Base-by-base conservation (phyloP, 139 green algal genomes). In the Coelastrella sp. region DNA sequence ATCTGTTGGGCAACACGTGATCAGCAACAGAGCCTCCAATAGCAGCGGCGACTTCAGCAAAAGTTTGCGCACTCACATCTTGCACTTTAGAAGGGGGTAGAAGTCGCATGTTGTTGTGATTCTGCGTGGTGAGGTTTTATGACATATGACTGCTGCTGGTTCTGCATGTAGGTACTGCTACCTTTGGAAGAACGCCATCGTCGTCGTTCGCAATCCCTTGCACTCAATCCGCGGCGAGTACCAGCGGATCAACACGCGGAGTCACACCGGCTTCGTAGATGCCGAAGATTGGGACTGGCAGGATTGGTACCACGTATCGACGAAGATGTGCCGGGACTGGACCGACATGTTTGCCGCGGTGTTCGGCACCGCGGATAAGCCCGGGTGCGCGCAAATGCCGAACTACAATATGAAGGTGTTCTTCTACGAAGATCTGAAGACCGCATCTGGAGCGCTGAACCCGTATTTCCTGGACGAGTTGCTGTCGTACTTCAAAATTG, bases 361-460 rank as follows among this genome's bases (percentile, higher is more conserved):
- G 7, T 85, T 85, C 61, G 79, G 79, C 79, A 85, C 57, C 16
- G 57, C 60, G 57, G 22, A 61, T 11, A 85, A 61, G 57, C 79
- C 79, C 22, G 79, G 79, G 56, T 85, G 79, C 14, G 79, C 79
- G 5, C 60, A 61, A 4, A 56, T 73, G 57, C 61, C 79, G 57
- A 73, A 85, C 57, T 85, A 85, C 79, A 23, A 76, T 5, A 76
- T 76, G 68, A 85, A 85, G 79, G 79, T 85, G 57, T 85, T 85
- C 79, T 85, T 85, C 79, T 85, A 85, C 17, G 79, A 85, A 32
- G 79, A 85, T 54, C 57, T 85, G 19, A 85, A 85, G 20, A 85
- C 57, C 19, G 7, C 79, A 19, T 13, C 57, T 13, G 79, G 79
- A 3, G 23, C 79, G 13, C 19, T 85, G 5, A 85, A 85, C 57